These are phyloP conservation scores for Xylariaceae sp. DNA, from an alignment of 2,329 filamentous ascomycete genomes.

Conservation along the genomic window DNA sequence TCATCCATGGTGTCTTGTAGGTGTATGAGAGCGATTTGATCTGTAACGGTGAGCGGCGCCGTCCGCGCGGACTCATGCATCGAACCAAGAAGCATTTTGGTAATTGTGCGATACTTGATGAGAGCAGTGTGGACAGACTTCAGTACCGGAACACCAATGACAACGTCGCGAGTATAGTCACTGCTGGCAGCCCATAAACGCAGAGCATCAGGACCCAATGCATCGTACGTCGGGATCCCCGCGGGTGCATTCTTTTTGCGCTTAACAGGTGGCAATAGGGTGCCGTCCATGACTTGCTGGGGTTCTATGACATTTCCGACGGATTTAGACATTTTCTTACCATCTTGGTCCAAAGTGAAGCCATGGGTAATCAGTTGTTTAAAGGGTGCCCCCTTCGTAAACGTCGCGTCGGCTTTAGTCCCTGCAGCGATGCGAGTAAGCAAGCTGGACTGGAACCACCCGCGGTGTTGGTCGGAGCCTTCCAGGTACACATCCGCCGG, in stretches of 20 bases:
- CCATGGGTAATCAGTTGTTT: slow-evolving; percentile 90
- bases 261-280: slow-evolving; percentile 67
- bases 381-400: slow-evolving; percentile 61
- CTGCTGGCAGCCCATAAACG: slow-evolving; percentile 88
- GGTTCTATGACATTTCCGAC: slow-evolving; percentile 84
- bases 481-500: slow-evolving; percentile 87
- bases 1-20: slow-evolving; percentile 61
- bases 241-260: slow-evolving; percentile 50
- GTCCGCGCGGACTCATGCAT: slow-evolving; percentile 53
- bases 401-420: slow-evolving; percentile 35
- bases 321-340: slow-evolving; percentile 99
- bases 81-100: slow-evolving; percentile 85
- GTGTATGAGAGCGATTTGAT: slow-evolving; percentile 74
- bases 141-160: slow-evolving; percentile 73
- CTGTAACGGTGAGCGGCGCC: slow-evolving; percentile 54
- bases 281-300: slow-evolving; percentile 78
- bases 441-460: slow-evolving; percentile 97
- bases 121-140: slow-evolving; percentile 71
- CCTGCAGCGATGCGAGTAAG: slow-evolving; percentile 75
- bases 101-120: slow-evolving; percentile 81
- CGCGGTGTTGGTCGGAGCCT: slow-evolving; percentile 91
- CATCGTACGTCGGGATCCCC: slow-evolving; percentile 52
- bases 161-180: slow-evolving; percentile 85
- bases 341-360: slow-evolving; percentile 82
- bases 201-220: slow-evolving; percentile 79